Evolutionary conservation across 495 filamentous ascomycete genomes (phyloP).

Genomic region (Parachaetomium inaequale): DNA sequence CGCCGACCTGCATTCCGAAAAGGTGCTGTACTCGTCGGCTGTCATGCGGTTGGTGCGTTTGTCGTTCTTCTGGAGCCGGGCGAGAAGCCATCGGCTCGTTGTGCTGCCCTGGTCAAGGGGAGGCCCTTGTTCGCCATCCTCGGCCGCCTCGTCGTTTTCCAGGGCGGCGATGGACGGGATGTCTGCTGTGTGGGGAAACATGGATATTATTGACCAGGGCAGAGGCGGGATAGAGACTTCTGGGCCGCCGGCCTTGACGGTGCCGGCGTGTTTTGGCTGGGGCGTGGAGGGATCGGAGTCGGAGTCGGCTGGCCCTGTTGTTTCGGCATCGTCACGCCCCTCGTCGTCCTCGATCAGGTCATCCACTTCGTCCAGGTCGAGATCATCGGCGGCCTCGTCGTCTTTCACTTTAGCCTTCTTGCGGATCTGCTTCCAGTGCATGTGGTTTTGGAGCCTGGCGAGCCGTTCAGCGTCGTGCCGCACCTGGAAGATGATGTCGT

Average conservation of each 20-base stretch:
- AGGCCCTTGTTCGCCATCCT: background rate
- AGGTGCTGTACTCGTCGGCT: background rate
- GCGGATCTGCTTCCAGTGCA: background rate
- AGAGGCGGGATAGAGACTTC: background rate
- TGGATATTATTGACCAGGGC: background rate
- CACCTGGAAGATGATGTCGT: conserved; percentile 1
- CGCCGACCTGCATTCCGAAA: background rate
- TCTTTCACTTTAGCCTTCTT: background rate
- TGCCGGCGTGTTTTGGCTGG: background rate
- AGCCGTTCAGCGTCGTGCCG: background rate
- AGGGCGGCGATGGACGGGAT: background rate
- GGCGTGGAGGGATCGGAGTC: background rate
- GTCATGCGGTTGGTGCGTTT: conserved; percentile 2
- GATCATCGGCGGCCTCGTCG: background rate
- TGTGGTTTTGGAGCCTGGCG: background rate
- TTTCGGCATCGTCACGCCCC: too few relatives aligned
- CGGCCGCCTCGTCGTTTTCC: background rate
- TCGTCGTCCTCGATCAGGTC: background rate
- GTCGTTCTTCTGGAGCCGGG: background rate
- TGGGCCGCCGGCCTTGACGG: background rate
- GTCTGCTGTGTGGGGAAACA: background rate
- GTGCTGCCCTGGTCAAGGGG: background rate
- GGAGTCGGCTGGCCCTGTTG: background rate
- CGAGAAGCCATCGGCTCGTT: background rate
- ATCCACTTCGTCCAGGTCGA: background rate